Evolutionary conservation across 2,329 filamentous ascomycete species (phyloP).

Genomic region (Gnomoniopsis sp.): DNA sequence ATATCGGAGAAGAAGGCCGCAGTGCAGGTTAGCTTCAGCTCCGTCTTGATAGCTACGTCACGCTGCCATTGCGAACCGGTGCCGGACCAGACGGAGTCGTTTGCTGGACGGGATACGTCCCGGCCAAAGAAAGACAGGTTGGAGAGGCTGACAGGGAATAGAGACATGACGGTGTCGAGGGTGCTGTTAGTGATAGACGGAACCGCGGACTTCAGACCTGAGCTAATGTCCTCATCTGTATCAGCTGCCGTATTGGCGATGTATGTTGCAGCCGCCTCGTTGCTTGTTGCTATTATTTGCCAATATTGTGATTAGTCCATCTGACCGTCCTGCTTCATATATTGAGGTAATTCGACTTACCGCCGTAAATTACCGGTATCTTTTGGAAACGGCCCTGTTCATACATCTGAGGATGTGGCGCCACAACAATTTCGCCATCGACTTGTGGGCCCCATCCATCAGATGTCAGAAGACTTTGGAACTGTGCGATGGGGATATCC

Average conservation of each 20-base stretch:
- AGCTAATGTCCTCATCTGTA: background rate
- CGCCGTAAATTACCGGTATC: constrained; percentile 6
- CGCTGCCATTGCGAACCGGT: constrained; percentile 9
- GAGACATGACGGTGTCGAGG: constrained; percentile 1
- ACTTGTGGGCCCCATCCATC: constrained; percentile 2
- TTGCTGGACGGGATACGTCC: background rate
- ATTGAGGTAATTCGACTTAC: background rate
- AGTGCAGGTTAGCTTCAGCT: constrained; percentile 3
- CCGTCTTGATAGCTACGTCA: constrained; percentile 5
- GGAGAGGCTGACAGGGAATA: constrained; percentile 2
- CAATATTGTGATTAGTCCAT: background rate
- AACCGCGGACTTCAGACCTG: background rate
- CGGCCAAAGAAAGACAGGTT: constrained; percentile 4
- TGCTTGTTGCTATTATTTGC: background rate
- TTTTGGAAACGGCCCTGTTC: constrained; percentile 11
- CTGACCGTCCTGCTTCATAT: background rate
- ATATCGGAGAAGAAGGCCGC: constrained; percentile 7
- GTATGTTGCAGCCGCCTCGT: constrained; percentile 5
- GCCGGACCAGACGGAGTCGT: background rate
- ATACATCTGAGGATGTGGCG: constrained; percentile 9
- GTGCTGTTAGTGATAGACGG: constrained; percentile 1
- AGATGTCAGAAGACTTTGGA: constrained; percentile 1
- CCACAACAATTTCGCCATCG: background rate
- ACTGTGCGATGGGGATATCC: constrained; percentile 5
- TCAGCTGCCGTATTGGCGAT: constrained; percentile 5